Evolutionary conservation across 2,329 filamentous ascomycete species (phyloP).

Genomic region (Nannizziopsis barbatae): DNA sequence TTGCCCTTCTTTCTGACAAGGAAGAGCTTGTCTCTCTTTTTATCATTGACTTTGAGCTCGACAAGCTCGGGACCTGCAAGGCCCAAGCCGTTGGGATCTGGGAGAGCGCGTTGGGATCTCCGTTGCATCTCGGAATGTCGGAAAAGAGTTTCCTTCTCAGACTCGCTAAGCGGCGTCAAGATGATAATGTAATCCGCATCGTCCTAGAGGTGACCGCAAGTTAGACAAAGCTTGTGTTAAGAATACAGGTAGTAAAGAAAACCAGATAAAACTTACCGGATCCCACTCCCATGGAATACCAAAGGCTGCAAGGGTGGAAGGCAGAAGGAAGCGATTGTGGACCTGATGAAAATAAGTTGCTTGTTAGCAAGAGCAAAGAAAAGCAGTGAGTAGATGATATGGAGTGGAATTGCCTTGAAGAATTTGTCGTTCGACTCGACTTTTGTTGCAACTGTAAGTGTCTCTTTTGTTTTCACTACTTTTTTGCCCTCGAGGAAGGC

Average conservation of each 20-base stretch:
- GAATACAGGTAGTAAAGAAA: background rate
- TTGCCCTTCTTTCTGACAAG: conserved; percentile 37
- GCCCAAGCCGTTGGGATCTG: conserved; percentile 22
- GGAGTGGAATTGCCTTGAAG: conserved; percentile 30
- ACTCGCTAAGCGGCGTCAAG: conserved; percentile 60
- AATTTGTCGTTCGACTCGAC: conserved; percentile 25
- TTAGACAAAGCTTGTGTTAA: background rate
- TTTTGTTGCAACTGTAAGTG: conserved; percentile 21
- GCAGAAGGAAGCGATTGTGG: conserved; percentile 36
- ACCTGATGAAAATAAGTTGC: conserved; percentile 25
- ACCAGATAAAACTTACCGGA: conserved; percentile 26
- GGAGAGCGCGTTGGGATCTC: conserved; percentile 42
- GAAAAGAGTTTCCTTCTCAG: conserved; percentile 61
- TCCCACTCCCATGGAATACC: conserved; percentile 39
- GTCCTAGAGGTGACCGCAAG: conserved; percentile 22
- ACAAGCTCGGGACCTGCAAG: conserved; percentile 18
- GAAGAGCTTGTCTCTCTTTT: conserved; percentile 36
- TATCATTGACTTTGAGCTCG: conserved; percentile 34
- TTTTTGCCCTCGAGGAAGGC: conserved; percentile 40
- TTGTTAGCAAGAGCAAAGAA: background rate
- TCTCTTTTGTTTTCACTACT: conserved; percentile 18
- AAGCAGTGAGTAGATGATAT: background rate
- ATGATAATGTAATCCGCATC: conserved; percentile 62
- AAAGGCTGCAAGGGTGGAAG: conserved; percentile 38
- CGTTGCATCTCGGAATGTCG: conserved; percentile 52